Evolutionary conservation across 2,329 filamentous ascomycete genomes (phyloP).

Genomic region (Periconia macrospinosa): DNA sequence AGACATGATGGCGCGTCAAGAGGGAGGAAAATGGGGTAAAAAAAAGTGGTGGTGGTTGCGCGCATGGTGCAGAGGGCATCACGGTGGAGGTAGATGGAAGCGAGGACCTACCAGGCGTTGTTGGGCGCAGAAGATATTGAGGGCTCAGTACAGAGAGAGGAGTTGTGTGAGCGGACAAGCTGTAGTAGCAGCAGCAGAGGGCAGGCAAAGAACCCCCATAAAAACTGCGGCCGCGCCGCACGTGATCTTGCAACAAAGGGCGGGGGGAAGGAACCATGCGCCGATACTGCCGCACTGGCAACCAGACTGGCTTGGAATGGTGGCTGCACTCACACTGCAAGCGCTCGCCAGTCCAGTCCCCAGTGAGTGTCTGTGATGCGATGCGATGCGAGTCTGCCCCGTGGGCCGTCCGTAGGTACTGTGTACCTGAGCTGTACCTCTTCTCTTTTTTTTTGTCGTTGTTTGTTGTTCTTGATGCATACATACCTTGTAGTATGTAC

Average conservation of each 20-base stretch:
- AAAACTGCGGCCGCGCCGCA: slow-evolving; percentile 1
- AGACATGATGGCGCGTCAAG: slow-evolving; percentile 28
- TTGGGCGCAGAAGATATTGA: slow-evolving; percentile 27
- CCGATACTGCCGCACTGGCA: not conserved
- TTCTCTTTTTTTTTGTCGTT: too few species aligned
- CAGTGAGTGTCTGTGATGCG: too few species aligned
- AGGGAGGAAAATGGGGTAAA: slow-evolving; percentile 37
- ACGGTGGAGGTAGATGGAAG: slow-evolving; percentile 22
- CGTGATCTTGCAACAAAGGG: slow-evolving; percentile 4
- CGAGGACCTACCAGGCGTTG: slow-evolving; percentile 37
- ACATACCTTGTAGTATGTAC: too few species aligned
- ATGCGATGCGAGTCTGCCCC: too few species aligned
- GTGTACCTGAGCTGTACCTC: too few species aligned
- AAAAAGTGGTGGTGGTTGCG: slow-evolving; percentile 29
- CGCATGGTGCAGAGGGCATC: slow-evolving; percentile 19
- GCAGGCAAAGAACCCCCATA: slow-evolving; percentile 12
- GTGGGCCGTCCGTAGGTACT: too few species aligned
- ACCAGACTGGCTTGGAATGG: not conserved
- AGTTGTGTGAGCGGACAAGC: slow-evolving; percentile 13
- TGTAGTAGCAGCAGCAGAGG: slow-evolving; percentile 4
- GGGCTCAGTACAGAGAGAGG: slow-evolving; percentile 11
- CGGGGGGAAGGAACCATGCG: slow-evolving; percentile 1
- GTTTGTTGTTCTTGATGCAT: too few species aligned
- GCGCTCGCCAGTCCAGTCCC: too few species aligned
- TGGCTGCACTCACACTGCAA: too few species aligned